A percentile compares a stretch with the other conserved stretches of the same genome.
These are phyloP conservation scores for Acephala macrosclerotiorum DNA, from an alignment of 2,329 filamentous ascomycete species.

Conservation along the genomic window DNA sequence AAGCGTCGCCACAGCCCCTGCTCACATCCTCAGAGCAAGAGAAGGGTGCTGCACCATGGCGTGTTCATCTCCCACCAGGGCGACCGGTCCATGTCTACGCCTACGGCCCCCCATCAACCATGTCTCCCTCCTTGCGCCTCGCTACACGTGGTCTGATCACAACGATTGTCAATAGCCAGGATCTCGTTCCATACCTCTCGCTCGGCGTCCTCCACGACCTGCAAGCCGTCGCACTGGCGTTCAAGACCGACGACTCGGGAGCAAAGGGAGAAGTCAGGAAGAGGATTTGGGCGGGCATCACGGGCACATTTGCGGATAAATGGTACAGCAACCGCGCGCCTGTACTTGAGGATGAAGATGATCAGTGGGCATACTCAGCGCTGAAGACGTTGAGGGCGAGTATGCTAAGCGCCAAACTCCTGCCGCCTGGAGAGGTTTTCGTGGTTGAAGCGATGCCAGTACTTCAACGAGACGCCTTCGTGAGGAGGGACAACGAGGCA, in stretches of 20 bases:
- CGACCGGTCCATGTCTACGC: slow-evolving; percentile 81
- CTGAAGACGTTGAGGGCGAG: slow-evolving; percentile 70
- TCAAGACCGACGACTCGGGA: slow-evolving; percentile 74
- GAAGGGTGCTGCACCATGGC: slow-evolving; percentile 30
- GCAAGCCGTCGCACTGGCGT: slow-evolving; percentile 74
- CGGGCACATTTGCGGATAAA: slow-evolving; percentile 65
- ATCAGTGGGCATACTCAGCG: slow-evolving; percentile 72
- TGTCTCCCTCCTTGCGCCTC: slow-evolving; percentile 73
- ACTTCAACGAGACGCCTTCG: slow-evolving; percentile 71
- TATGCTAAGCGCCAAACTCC: slow-evolving; percentile 73
- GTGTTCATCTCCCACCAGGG: slow-evolving; percentile 62
- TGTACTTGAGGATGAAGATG: slow-evolving; percentile 59
- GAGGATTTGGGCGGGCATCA: slow-evolving; percentile 70
- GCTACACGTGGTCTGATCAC: slow-evolving; percentile 79
- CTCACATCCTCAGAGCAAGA: slow-evolving; percentile 63
- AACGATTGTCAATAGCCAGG: slow-evolving; percentile 75
- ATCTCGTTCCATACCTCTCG: slow-evolving; percentile 77
- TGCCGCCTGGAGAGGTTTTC: slow-evolving; percentile 81
- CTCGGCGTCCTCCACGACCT: slow-evolving; percentile 78
- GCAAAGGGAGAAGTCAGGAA: slow-evolving; percentile 72
- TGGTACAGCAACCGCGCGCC: slow-evolving; percentile 58
- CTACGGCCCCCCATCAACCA: slow-evolving; percentile 76
- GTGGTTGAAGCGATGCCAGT: slow-evolving; percentile 73
- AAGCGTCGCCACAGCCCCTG: slow-evolving; percentile 74
- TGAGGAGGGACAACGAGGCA: slow-evolving; percentile 35